phyloP scores from a whole-genome alignment of 2,329 filamentous ascomycete genomes.

The Diaporthe caulivora region DNA sequence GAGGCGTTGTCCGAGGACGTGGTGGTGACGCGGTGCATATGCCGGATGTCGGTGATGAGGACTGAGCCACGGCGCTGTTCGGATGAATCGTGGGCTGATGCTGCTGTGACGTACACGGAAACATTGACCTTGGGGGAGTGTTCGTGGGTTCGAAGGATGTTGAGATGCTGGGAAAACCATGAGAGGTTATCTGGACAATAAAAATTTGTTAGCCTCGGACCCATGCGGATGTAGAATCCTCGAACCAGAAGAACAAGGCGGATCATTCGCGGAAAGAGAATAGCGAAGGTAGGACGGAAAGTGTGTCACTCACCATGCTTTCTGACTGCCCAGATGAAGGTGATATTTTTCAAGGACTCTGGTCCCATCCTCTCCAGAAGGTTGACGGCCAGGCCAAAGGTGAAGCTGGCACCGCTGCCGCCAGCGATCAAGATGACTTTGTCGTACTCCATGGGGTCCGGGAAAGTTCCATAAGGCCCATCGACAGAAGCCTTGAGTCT shows the following conservation, averaged over 20 bases:
- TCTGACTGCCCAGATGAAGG: constrained; percentile 63
- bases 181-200: constrained; percentile 48
- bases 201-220: not conserved
- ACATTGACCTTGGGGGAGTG: constrained; percentile 54
- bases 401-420: constrained; percentile 72
- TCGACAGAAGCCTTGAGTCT: constrained; percentile 66
- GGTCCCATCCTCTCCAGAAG: constrained; percentile 57
- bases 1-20: constrained; percentile 40
- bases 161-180: constrained; percentile 55
- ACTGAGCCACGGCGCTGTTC: constrained; percentile 31
- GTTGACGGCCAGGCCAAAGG: constrained; percentile 61
- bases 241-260: not conserved
- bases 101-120: constrained; percentile 54
- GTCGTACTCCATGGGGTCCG: constrained; percentile 64
- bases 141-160: constrained; percentile 53
- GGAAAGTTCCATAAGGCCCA: constrained; percentile 69
- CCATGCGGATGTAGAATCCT: not conserved
- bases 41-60: constrained; percentile 30
- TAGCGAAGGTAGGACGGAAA: not conserved
- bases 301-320: constrained; percentile 54
- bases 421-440: constrained; percentile 71
- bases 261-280: not conserved
- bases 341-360: constrained; percentile 53
- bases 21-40: constrained; percentile 1
- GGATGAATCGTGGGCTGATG: constrained; percentile 28